Base-by-base conservation (phyloP, 345 rosid genomes). In the Ceriops decandra region DNA sequence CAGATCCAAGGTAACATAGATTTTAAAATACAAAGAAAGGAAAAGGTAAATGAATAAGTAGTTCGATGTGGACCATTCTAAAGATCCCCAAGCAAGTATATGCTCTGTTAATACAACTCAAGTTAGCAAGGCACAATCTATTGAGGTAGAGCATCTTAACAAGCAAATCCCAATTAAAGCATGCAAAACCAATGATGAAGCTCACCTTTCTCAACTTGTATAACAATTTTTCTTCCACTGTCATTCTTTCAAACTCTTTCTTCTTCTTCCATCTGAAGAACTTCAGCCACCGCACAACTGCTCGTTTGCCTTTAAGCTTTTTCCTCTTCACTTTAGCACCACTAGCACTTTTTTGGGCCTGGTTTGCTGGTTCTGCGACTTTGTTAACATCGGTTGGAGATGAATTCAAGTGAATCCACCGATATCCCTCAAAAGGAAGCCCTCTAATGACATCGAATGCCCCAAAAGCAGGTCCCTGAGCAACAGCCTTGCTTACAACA, bases 201-300 rank as follows among this genome's bases (percentile, higher is more conserved):
- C 62, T 26, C 46, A 87, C 96, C 96, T 86, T 91, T 61, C 74
- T 84, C 72, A 95, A 77, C 75, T 95, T 95, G 85, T 76, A 87
- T 42, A 91, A 70, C 68, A 90, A 60, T 69, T 87, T 92, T 77
- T 95, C 96, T 79, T 92, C 98, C 3, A 80, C 64, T 22, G 96
- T 95, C 99, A 95, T 90, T 77, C 97, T 87, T 76, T 84, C 88
- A 38, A 77, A 83, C 52, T 88, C 96, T 82, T 87, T 95, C 88
- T 88, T 92, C 80, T 91, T 95, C 89, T 95, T 92, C 88, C 90
- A 90, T 73, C 97, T 83, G 80, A 95, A 88, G 79, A 73, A 82
- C 81, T 90, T 95, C 6, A 95, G 80, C 98, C 96, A 91, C 81
- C 87, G 83, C 17, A 90, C 93, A 33, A 92, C 92, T 10, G 92